These are phyloP conservation scores for Neofusicoccum kwambonambiense DNA, from an alignment of 2,329 filamentous ascomycete species.

Conservation along the genomic window DNA sequence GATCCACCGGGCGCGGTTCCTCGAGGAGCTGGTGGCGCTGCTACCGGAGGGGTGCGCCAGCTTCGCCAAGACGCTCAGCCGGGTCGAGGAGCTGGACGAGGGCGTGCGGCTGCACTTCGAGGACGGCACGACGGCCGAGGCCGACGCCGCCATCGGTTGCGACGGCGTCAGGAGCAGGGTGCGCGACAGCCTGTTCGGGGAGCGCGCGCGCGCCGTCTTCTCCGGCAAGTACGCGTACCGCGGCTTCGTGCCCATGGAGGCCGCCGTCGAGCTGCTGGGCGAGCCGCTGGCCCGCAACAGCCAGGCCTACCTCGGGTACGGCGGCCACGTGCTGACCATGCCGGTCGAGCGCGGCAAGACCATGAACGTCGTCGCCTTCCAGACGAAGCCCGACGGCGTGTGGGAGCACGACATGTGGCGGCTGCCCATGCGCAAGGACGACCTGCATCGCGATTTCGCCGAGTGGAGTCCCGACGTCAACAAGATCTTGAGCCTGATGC, in stretches of 20 bases:
- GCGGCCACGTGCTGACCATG: constrained; percentile 61
- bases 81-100: constrained; percentile 27
- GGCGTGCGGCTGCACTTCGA: constrained; percentile 39
- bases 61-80: constrained; percentile 40
- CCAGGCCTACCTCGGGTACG: constrained; percentile 57
- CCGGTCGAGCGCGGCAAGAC: constrained; percentile 56
- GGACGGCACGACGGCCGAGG: constrained; percentile 45
- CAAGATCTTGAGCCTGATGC: constrained; percentile 44
- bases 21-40: constrained; percentile 49
- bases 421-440: constrained; percentile 38
- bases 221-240: constrained; percentile 62
- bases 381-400: no score
- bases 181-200: constrained; percentile 53
- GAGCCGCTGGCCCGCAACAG: constrained; percentile 49
- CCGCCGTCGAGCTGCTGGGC: constrained; percentile 50
- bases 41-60: constrained; percentile 41
- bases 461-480: constrained; percentile 43
- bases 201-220: constrained; percentile 49
- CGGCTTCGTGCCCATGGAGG: constrained; percentile 59
- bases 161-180: constrained; percentile 63
- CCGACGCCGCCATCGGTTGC: constrained; percentile 57
- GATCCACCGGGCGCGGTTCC: constrained; percentile 50
- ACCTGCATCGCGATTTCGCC: constrained; percentile 42
- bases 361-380: constrained; percentile 46
- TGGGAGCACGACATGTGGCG: constrained; percentile 45